phyloP scores from a whole-genome alignment of 2,329 filamentous ascomycete genomes.

The Fusarium sp. region DNA sequence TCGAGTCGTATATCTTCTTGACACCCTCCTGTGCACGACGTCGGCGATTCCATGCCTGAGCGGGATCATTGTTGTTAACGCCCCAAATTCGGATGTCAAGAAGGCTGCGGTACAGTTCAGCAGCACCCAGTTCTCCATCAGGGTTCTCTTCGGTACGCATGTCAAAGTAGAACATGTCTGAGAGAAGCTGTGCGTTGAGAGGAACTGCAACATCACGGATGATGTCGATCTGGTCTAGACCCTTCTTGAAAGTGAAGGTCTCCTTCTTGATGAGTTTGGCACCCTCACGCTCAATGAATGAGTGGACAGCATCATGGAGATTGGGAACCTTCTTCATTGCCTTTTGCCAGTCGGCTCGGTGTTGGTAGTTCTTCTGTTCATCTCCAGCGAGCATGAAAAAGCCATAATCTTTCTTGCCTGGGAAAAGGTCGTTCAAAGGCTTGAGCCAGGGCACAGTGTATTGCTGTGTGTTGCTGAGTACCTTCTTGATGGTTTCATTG shows the following conservation, averaged over 20 bases:
- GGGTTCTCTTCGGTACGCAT: constrained; percentile 66
- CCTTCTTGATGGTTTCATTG: constrained; percentile 46
- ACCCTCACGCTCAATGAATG: constrained; percentile 50
- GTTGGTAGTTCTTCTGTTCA: constrained; percentile 45
- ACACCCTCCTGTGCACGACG: constrained; percentile 55
- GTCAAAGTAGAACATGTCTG: constrained; percentile 68
- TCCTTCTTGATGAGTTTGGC: constrained; percentile 55
- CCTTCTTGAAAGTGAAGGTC: constrained; percentile 51
- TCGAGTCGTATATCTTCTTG: constrained; percentile 52
- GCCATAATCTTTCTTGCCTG: constrained; percentile 51
- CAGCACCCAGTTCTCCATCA: constrained; percentile 55
- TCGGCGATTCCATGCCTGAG: constrained; percentile 58
- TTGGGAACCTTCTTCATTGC: constrained; percentile 51
- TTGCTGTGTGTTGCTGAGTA: constrained; percentile 47
- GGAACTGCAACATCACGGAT: constrained; percentile 68
- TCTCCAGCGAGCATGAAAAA: constrained; percentile 56
- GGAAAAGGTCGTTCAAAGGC: constrained; percentile 49
- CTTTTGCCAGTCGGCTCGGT: constrained; percentile 48
- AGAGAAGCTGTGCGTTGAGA: constrained; percentile 64
- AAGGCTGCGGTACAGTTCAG: constrained; percentile 57
- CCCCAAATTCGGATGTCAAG: constrained; percentile 59
- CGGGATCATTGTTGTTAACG: constrained; percentile 60
- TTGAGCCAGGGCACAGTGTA: constrained; percentile 51
- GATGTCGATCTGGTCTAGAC: constrained; percentile 55
- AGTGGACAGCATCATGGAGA: constrained; percentile 46